A percentile compares a stretch with the other conserved stretches of the same genome.
phyloP scores from a whole-genome alignment of 768 basidiomycete species.

The Pisolithus marmoratus region DNA sequence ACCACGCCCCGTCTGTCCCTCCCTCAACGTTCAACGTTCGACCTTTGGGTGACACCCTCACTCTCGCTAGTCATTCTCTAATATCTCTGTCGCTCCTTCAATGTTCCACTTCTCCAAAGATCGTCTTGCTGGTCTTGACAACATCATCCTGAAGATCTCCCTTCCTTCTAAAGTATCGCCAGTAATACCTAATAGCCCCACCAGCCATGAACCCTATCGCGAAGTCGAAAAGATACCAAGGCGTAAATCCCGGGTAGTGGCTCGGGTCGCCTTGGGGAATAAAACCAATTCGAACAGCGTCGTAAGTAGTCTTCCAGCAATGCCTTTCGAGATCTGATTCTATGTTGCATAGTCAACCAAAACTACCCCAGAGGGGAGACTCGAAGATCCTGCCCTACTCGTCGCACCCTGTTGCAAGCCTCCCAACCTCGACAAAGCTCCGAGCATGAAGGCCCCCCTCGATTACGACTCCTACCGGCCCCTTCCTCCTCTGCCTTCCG shows the following conservation, averaged over 20 bases:
- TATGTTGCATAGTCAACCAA: constrained; percentile 5
- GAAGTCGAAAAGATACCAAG: constrained; percentile 21
- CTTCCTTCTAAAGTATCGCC: constrained; percentile 22
- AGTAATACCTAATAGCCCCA: constrained; percentile 20
- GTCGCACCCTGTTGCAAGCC: constrained; percentile 4
- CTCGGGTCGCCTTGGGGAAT: constrained; percentile 28
- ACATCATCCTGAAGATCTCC: constrained; percentile 32
- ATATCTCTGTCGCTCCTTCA: constrained; percentile 6
- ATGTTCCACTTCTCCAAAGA: constrained; percentile 34
- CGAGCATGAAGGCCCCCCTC: constrained; percentile 8
- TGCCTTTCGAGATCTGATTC: constrained; percentile 1
- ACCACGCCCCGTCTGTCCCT: not conserved
- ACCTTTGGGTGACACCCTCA: not conserved
- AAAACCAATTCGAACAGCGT: constrained; percentile 25
- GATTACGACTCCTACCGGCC: constrained; percentile 20
- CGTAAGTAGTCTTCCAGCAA: constrained; percentile 20
- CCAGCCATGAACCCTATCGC: constrained; percentile 12
- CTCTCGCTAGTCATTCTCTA: constrained; percentile 5
- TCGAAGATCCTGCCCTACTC: constrained; percentile 10
- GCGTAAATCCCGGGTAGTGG: constrained; percentile 11
- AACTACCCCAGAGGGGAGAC: constrained; percentile 9
- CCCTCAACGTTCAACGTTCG: constrained; percentile 2
- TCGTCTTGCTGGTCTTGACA: constrained; percentile 40
- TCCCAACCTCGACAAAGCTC: constrained; percentile 3
- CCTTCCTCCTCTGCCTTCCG: constrained; percentile 30